Evolutionary conservation across 345 rosid genomes (phyloP).

Genomic region (Litchi chinensis): DNA sequence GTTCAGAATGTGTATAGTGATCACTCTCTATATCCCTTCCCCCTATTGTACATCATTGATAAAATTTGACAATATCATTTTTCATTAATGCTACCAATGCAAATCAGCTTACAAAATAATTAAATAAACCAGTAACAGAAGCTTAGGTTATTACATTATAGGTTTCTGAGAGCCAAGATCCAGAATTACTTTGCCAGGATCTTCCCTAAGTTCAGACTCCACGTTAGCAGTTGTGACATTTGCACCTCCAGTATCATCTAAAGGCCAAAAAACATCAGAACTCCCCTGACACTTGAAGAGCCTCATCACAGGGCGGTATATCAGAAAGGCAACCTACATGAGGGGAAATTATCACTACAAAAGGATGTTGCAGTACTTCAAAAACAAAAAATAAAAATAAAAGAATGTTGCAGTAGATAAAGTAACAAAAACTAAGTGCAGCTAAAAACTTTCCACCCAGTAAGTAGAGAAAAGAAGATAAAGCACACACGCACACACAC

Average conservation of each 20-base stretch:
- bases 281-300: constrained; percentile 74
- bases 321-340: constrained; percentile 88
- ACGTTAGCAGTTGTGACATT: constrained; percentile 32
- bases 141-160: constrained; percentile 48
- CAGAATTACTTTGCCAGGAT: constrained; percentile 49
- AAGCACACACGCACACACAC: not conserved
- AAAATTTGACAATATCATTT: not conserved
- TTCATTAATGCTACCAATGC: constrained; percentile 19
- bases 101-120: constrained; percentile 18
- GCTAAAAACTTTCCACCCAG: not conserved
- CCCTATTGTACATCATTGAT: not conserved
- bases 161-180: constrained; percentile 68
- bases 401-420: not conserved
- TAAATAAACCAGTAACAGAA: constrained; percentile 7
- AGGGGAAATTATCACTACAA: constrained; percentile 18
- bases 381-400: not conserved
- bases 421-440: not conserved
- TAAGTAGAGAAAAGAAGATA: not conserved
- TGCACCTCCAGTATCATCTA: constrained; percentile 54
- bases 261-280: constrained; percentile 87
- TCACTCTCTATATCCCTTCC: not conserved
- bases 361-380: not conserved
- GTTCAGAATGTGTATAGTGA: not conserved
- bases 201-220: constrained; percentile 49
- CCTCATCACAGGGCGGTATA: constrained; percentile 97